phyloP scores from a whole-genome alignment of 805 yeast genomes.

The Suhomyces kilbournensis region DNA sequence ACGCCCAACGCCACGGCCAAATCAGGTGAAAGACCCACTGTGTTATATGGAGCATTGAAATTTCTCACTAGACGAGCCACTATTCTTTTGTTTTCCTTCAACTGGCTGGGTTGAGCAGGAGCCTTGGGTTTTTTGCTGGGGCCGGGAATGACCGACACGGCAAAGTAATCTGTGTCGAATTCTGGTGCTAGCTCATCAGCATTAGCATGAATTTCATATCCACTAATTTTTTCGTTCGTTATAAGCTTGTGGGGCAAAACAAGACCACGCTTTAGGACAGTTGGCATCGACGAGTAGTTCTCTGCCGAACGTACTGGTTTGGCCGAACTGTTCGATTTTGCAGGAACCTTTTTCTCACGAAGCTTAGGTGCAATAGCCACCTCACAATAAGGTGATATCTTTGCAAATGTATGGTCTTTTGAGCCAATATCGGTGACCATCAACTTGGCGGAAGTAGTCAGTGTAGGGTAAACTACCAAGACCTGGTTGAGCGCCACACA shows the following conservation, averaged over 20 bases:
- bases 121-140: slow-evolving; percentile 34
- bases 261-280: slow-evolving; percentile 51
- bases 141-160: slow-evolving; percentile 51
- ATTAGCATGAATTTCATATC: slow-evolving; percentile 47
- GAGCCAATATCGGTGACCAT: slow-evolving; percentile 44
- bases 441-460: slow-evolving; percentile 59
- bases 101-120: slow-evolving; percentile 11
- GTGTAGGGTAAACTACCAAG: slow-evolving; percentile 67
- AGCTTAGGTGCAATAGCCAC: slow-evolving; percentile 71
- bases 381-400: slow-evolving; percentile 62
- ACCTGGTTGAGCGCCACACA: slow-evolving; percentile 60
- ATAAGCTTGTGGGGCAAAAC: slow-evolving; percentile 51
- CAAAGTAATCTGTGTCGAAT: slow-evolving; percentile 38
- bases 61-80: slow-evolving; percentile 50
- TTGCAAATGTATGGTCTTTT: slow-evolving; percentile 45
- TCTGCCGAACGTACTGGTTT: slow-evolving; percentile 1
- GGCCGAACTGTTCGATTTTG: slow-evolving; percentile 51
- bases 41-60: slow-evolving; percentile 29
- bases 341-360: slow-evolving; percentile 18
- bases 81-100: slow-evolving; percentile 40
- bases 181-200: slow-evolving; percentile 26
- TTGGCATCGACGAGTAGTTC: slow-evolving; percentile 24
- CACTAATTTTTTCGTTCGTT: slow-evolving; percentile 12
- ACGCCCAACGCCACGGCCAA: slow-evolving; percentile 58
- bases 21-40: slow-evolving; percentile 51